phyloP scores from a whole-genome alignment of 148 eudicot genomes.

The Camellia sinensis region DNA sequence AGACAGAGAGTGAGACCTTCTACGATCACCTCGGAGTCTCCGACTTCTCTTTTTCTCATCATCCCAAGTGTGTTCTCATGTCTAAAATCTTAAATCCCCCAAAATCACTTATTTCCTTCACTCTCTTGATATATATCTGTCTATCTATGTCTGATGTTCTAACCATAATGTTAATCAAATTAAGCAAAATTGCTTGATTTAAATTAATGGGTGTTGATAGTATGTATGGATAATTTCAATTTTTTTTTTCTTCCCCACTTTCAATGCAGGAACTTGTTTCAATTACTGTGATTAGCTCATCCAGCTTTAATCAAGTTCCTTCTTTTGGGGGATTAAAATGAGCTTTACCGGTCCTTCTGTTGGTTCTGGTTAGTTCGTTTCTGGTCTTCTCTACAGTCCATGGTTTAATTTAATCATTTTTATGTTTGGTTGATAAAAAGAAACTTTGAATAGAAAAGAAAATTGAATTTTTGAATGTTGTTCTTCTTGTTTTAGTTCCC shows the following conservation, averaged over 20 bases:
- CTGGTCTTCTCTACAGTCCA: background rate
- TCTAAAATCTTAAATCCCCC: background rate
- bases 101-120: background rate
- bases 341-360: conserved; percentile 58
- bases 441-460: background rate
- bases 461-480: background rate
- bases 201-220: background rate
- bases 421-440: conserved; percentile 12
- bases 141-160: background rate
- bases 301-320: background rate
- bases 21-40: conserved; percentile 8
- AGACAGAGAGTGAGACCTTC: background rate
- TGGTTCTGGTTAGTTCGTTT: conserved; percentile 53
- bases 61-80: background rate
- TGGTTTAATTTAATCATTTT: background rate
- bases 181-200: background rate
- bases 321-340: conserved; percentile 33
- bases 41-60: background rate
- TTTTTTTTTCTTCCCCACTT: background rate
- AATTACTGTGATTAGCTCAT: conserved; percentile 4
- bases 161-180: background rate
- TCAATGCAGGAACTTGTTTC: conserved; percentile 13
- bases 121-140: background rate
- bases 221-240: background rate
- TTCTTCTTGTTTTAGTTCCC: background rate